Evolutionary conservation across 78 protist genomes (phyloP), one percentile per base, ranked within the genome.

Genomic region (Tieghemostelium lacteum): DNA sequence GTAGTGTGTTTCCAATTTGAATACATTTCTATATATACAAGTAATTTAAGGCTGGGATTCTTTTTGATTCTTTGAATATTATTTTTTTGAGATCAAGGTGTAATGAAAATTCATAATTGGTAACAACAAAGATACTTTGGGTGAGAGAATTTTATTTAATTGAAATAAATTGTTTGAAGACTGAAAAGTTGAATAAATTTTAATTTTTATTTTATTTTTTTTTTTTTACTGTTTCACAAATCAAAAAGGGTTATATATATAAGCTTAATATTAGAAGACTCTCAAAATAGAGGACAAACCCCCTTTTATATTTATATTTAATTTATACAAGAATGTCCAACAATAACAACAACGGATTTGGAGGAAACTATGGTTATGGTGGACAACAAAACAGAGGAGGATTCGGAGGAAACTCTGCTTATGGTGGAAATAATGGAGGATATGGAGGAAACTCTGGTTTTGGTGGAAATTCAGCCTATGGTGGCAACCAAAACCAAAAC

Each of bases 1-100:
- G 69, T 28, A 12, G 71, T 28, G 34, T 33, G 58, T 45, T 39
- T 73, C 89, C 89, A 83, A 66, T 57, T 64, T 1, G 71, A 64
- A 70, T 42, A 49, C 76, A 70, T 67, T 57, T 57, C 17, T n/a
- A 19, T 57, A 57, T 57, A 49, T 16, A 49, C 8, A 49, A 49
- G 8, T 49, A 49, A 49, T 16, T 12, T 16, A 12, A 49, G 12
- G 54, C 54, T 49, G 54, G 24, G 8, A 16, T 49, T 49, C 12
- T 49, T 8, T 8, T 8, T 12, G 12, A 49, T 16, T 49, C 54
- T 16, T 12, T 49, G 54, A 12, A 12, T 8, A 49, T 49, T 49
- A 16, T 49, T 16, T 49, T 49, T 49, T 49, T 8, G 12, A 49
- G 12, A 49, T 49, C 12, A 49, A 49, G 12, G 8, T 49, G 12